Evolutionary conservation across 228 moss, liverwort and hornwort genomes (phyloP), one percentile per base, ranked within the genome.

Genomic region (Sphagnum fallax): DNA sequence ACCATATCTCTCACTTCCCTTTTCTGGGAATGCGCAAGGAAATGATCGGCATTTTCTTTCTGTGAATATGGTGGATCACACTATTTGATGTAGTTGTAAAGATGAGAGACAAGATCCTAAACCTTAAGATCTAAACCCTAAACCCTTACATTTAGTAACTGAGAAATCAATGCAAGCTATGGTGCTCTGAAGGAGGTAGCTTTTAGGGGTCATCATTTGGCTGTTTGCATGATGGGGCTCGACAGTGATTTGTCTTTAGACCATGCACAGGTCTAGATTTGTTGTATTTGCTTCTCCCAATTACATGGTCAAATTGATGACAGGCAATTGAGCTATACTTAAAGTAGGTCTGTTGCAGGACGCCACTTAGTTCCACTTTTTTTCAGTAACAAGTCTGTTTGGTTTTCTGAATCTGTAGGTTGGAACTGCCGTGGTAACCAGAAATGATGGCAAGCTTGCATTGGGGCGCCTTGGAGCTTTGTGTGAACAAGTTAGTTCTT

Each of bases 341-440:
- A 32, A 32, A 32, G 32, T 2, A 32, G 32, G 32, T 32, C 32
- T 32, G 32, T 32, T 32, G 32, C 32, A 32, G 32, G 32, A 32
- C 2, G 32, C 32, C 32, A 2, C 2, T 0, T 32, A 32, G 32
- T 3, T 32, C 32, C 32, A 32, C 32, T 1, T 32, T 32, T 32
- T 32, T 32, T 32, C 32, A 32, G 32, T 32, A 32, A 32, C 55
- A 55, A 12, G 2, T 8, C 8, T 55, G 55, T 55, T 55, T 8
- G 9, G 55, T 55, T 55, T 8, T 55, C 55, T 52, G 51, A 16
- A 61, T 77, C 65, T 10, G 74, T 77, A 93, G 93, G 90, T 93
- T 13, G 93, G 93, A 7, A 93, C 93, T 2, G 91, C 93, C 5
- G 91, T 93, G 0, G 93, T 93, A 4, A 93, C 93, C 11, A 87